These are phyloP conservation scores for Acacia melanoxylon DNA, from an alignment of 306 rosid genomes.

Conservation along the genomic window DNA sequence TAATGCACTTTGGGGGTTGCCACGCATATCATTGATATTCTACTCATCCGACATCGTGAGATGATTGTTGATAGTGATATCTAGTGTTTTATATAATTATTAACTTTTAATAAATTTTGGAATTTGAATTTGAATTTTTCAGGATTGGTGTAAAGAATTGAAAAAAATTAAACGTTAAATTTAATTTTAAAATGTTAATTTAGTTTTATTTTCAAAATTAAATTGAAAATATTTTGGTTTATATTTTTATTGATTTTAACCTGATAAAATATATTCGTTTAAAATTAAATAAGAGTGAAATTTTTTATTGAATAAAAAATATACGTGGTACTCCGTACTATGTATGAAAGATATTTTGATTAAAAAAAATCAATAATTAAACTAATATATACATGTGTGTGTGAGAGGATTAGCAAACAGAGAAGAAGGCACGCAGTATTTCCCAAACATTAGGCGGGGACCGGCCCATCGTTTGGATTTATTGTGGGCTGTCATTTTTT, in stretches of 20 bases:
- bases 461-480: conserved; percentile 32
- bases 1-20: background rate
- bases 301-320: no score
- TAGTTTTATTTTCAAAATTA: no score
- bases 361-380: background rate
- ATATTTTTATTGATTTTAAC: background rate
- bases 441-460: conserved; percentile 40
- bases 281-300: no score
- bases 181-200: no score
- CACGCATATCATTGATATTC: background rate
- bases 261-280: background rate
- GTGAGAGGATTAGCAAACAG: background rate
- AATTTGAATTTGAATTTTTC: background rate
- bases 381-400: background rate
- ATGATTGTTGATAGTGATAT: background rate
- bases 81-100: background rate
- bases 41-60: background rate
- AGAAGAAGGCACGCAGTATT: background rate
- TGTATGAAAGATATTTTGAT: background rate
- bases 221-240: no score
- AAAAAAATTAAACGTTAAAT: no score
- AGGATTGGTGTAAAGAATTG: no score
- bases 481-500: conserved; percentile 19
- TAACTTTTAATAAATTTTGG: no score
- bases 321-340: no score